phyloP scores from a whole-genome alignment of 345 rosid genomes.

The Populus simonii region DNA sequence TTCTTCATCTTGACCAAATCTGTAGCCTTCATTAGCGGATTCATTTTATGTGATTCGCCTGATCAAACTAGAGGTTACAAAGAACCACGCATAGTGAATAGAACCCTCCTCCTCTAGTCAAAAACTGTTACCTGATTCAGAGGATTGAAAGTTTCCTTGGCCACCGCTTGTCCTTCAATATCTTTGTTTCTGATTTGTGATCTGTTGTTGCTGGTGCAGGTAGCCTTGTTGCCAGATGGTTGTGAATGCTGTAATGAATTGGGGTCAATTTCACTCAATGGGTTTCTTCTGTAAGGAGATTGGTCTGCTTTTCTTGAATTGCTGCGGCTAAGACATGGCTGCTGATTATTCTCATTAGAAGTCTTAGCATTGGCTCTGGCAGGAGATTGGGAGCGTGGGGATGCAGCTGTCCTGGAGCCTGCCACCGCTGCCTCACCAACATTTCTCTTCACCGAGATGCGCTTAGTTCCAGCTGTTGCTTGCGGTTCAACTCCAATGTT shows the following conservation, averaged over 20 bases:
- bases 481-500: constrained; percentile 22
- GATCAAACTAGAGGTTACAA: no score
- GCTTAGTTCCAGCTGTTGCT: constrained; percentile 30
- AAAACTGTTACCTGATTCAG: constrained; percentile 32
- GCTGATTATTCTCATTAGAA: constrained; percentile 36
- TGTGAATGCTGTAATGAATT: constrained; percentile 46
- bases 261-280: constrained; percentile 61
- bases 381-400: constrained; percentile 85
- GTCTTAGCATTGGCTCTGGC: constrained; percentile 40
- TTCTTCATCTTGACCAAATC: no score
- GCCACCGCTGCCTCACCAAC: constrained; percentile 28
- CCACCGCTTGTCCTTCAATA: constrained; percentile 21
- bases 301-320: constrained; percentile 77
- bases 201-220: constrained; percentile 23
- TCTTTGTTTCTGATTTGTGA: constrained; percentile 29
- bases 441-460: constrained; percentile 71
- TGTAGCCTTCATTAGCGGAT: no score
- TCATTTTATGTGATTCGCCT: no score
- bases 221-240: constrained; percentile 29
- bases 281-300: constrained; percentile 75
- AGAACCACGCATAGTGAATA: no score
- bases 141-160: constrained; percentile 30
- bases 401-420: constrained; percentile 40
- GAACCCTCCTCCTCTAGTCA: background rate
- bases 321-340: constrained; percentile 64